Conservation (phyloP, 768 basidiomycete species). For the Kwoniella sp. region DNA sequence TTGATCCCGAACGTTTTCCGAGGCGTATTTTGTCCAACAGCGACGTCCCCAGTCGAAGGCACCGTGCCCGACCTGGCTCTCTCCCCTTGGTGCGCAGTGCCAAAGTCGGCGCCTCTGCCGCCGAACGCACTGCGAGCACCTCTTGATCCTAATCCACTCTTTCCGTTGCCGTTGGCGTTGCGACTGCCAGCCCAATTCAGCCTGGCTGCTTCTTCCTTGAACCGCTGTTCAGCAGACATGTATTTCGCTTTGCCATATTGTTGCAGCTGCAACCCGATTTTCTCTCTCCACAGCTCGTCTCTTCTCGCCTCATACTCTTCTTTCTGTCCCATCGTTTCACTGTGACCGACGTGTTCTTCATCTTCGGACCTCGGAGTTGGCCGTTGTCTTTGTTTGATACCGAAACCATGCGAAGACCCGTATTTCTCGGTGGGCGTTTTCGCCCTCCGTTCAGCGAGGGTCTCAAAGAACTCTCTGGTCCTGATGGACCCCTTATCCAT, state of each 20-base stretch:
- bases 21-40: neutral
- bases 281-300: conserved; percentile 11
- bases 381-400: conserved; percentile 4
- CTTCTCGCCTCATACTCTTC: neutral
- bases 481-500: conserved; percentile 5
- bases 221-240: neutral
- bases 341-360: neutral
- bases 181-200: neutral
- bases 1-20: neutral
- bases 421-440: conserved; percentile 17
- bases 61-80: too few relatives aligned
- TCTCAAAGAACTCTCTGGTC: conserved; percentile 8
- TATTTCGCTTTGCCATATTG: neutral
- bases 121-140: neutral
- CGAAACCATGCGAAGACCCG: conserved; percentile 1
- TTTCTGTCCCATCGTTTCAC: neutral
- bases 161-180: too few relatives aligned
- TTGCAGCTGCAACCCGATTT: conserved; percentile 8
- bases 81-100: too few relatives aligned
- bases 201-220: neutral
- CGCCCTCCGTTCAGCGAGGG: conserved; percentile 1
- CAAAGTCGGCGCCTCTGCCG: too few relatives aligned
- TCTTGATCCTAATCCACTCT: neutral
- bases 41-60: too few relatives aligned
- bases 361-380: neutral